These are phyloP conservation scores for Liriodendron chinense DNA, from an alignment of 164 flowering plant genomes.

Conservation along the genomic window DNA sequence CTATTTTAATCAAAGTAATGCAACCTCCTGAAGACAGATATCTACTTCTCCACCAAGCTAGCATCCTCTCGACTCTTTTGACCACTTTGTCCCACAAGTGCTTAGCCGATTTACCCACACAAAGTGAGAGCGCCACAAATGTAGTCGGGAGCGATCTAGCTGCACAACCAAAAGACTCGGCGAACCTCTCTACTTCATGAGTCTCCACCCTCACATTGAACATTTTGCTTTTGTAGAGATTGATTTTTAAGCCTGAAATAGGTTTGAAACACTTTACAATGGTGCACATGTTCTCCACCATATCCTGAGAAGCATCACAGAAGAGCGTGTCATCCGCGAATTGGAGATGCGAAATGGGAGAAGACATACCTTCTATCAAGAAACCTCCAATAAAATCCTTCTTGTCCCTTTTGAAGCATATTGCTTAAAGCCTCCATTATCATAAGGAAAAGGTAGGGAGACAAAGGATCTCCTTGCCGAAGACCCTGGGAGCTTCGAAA, in stretches of 20 bases:
- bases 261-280: background rate
- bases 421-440: background rate
- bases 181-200: background rate
- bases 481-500: background rate
- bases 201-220: background rate
- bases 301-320: background rate
- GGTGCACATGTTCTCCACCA: background rate
- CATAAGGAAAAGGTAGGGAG: background rate
- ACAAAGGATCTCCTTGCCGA: background rate
- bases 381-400: background rate
- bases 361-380: background rate
- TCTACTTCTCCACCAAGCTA: too few species aligned
- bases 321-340: background rate
- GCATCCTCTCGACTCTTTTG: too few species aligned
- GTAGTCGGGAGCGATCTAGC: background rate
- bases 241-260: background rate
- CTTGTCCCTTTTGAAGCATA: background rate
- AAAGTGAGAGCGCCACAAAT: background rate
- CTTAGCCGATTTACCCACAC: background rate
- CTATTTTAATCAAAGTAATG: too few species aligned
- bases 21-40: too few species aligned
- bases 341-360: background rate
- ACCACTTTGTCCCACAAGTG: too few species aligned
- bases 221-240: background rate
- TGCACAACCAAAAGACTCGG: background rate